phyloP scores from a whole-genome alignment of 371 early-diverging fungal genomes.

The Rhizomucor miehei region DNA sequence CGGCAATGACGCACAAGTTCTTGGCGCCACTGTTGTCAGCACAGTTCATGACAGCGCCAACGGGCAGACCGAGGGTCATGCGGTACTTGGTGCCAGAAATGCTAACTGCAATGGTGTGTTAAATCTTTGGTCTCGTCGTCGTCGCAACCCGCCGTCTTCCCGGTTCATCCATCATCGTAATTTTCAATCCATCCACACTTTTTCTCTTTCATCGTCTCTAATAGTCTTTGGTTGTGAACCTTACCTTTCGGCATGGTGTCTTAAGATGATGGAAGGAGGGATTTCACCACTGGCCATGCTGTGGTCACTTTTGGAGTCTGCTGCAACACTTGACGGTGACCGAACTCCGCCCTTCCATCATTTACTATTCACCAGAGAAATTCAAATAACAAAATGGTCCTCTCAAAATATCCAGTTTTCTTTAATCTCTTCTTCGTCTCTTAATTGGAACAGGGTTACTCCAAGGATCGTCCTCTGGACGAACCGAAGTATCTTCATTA shows the following conservation, averaged over 20 bases:
- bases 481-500: constrained; percentile 76
- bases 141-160: not conserved
- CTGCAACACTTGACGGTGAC: too few species aligned
- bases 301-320: too few species aligned
- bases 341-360: too few species aligned
- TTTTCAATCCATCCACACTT: constrained; percentile 24
- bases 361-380: too few species aligned
- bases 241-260: constrained; percentile 11
- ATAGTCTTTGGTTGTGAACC: not conserved
- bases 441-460: constrained; percentile 4
- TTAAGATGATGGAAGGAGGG: constrained; percentile 3
- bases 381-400: too few species aligned
- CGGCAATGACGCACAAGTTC: constrained; percentile 99
- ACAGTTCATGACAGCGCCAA: constrained; percentile 97
- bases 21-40: constrained; percentile 99
- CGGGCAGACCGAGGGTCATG: constrained; percentile 99
- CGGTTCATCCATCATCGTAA: constrained; percentile 9
- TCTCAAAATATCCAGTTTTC: too few species aligned
- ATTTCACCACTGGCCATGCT: not conserved
- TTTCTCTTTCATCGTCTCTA: not conserved
- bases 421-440: constrained; percentile 3
- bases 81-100: constrained; percentile 93
- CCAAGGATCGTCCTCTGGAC: constrained; percentile 33
- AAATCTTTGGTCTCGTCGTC: not conserved
- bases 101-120: constrained; percentile 27